Evolutionary conservation across 1,284 basidiomycete species (phyloP).

Genomic region (Leccinum fuscescens): DNA sequence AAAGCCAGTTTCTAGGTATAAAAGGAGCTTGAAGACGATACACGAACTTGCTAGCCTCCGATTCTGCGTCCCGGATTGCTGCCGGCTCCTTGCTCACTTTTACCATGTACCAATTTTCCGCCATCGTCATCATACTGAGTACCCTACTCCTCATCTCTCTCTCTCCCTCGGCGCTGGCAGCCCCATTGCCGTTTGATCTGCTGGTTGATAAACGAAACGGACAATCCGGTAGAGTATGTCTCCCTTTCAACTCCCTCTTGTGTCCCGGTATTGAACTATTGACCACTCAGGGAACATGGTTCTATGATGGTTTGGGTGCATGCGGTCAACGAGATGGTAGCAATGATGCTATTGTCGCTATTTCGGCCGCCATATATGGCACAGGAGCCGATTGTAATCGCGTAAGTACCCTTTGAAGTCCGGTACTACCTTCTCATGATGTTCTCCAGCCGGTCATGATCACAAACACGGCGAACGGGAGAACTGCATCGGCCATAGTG

Average conservation of each 20-base stretch:
- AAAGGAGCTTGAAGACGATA: conserved; percentile 17
- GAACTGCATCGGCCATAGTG: conserved; percentile 41
- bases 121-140: conserved; percentile 45
- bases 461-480: conserved; percentile 43
- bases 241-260: not conserved
- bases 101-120: conserved; percentile 40
- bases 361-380: conserved; percentile 44
- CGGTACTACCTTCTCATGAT: conserved; percentile 7
- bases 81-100: not conserved
- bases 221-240: conserved; percentile 45
- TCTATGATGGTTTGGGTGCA: conserved; percentile 44
- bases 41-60: conserved; percentile 4
- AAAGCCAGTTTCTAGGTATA: conserved; percentile 28
- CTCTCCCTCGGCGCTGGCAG: conserved; percentile 41
- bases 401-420: conserved; percentile 32
- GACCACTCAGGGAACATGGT: conserved; percentile 40
- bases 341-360: conserved; percentile 47
- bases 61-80: not conserved
- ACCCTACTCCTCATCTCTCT: conserved; percentile 42
- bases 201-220: conserved; percentile 48
- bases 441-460: conserved; percentile 46
- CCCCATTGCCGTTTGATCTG: conserved; percentile 41
- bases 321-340: conserved; percentile 44
- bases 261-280: conserved; percentile 6
- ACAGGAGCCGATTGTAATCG: conserved; percentile 45